Evolutionary conservation across 2,329 filamentous ascomycete species (phyloP), one percentile per base, ranked within the genome.

Genomic region (Apiospora sp.): DNA sequence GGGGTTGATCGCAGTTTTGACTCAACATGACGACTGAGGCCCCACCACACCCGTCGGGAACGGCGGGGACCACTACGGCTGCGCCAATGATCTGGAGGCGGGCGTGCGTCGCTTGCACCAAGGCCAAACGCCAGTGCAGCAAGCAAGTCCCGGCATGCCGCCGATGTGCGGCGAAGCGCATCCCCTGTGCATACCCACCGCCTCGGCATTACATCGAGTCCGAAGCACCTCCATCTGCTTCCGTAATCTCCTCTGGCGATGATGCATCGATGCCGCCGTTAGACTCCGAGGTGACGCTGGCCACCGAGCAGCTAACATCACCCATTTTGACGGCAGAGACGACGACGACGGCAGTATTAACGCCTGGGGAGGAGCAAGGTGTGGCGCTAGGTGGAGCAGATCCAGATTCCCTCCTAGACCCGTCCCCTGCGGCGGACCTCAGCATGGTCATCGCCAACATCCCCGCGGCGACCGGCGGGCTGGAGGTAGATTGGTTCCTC

Each of bases 81-180:
- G 75, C 76, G 75, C 71, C 71, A 70, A 43, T 71, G 10, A 43
- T 70, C 51, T 77, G 78, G 73, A 76, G 79, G 46, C 81, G 80
- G 72, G 82, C 83, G 1, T 84, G 83, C 67, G 74, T 79, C 0
- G 75, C 78, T 34, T 84, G 82, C 74, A 80, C 82, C 22, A 78
- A 75, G 58, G 78, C 82, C 7, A 84, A 84, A 73, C 79, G 83
- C 16, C 80, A 81, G 69, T 84, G 82, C 73, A 80, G 81, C 71
- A 83, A 83, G 72, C 74, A 77, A 13, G 72, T 79, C 1, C 82
- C 82, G 3, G 70, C 76, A 3, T 83, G 82, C 58, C 78, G 77
- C 69, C 77, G 82, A 27, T 83, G 82, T 49, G 73, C 71, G 34
- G 73, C 75, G 13, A 77, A 73, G 48, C 69, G 72, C 13, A 61